Conservation (phyloP, 2,329 filamentous ascomycete genomes). For the Byssochlamys sp. region DNA sequence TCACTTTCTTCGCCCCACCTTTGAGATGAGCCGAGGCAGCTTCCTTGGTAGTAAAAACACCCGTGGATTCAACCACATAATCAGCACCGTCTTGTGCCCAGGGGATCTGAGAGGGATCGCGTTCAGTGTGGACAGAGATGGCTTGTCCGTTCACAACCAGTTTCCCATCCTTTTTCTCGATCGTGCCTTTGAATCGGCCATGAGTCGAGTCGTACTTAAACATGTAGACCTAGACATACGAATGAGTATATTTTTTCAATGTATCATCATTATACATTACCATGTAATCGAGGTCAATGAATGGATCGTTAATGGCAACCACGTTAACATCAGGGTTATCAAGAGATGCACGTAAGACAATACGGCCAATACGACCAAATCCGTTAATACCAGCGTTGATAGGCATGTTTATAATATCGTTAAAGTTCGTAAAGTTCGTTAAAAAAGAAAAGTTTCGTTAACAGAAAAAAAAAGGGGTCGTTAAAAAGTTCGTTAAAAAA, state of each 20-base stretch:
- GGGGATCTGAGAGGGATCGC: no score
- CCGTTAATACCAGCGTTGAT: conserved; percentile 84
- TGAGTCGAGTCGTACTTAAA: conserved; percentile 89
- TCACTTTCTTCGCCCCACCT: conserved; percentile 82
- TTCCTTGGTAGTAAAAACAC: conserved; percentile 33
- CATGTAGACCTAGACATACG: conserved; percentile 66
- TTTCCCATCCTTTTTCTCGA: conserved; percentile 64
- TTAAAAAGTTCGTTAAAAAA: no score
- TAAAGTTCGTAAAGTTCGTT: no score
- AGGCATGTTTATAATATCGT: no score
- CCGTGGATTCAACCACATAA: no score
- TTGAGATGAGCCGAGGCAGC: conserved; percentile 78
- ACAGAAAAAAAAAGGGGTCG: no score
- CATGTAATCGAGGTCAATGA: conserved; percentile 18
- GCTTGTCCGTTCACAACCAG: no score
- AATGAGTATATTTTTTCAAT: no score
- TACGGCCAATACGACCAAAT: conserved; percentile 91
- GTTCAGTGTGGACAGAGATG: no score
- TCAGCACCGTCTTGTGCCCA: no score
- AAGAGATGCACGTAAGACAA: conserved; percentile 38
- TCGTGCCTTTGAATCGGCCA: conserved; percentile 75
- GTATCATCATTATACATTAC: no score
- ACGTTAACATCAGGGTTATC: neutral
- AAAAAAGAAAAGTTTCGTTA: no score
- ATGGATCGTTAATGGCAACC: conserved; percentile 1